phyloP scores from a whole-genome alignment of 2,329 filamentous ascomycete species.

The Alternaria solani region DNA sequence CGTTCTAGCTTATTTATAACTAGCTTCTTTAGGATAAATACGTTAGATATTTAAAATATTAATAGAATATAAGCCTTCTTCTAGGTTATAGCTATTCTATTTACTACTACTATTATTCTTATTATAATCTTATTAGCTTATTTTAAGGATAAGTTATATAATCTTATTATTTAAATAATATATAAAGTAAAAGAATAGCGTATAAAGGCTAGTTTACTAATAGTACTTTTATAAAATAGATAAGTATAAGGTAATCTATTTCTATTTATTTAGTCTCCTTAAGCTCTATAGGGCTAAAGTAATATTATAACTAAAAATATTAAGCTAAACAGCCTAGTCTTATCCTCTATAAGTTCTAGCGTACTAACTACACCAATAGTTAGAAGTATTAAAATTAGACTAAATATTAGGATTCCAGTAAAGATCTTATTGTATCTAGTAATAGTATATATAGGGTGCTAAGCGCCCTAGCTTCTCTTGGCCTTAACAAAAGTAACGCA shows the following conservation, averaged over 20 bases:
- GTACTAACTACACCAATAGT: too few relatives aligned
- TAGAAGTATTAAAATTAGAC: too few relatives aligned
- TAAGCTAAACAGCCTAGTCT: too few relatives aligned
- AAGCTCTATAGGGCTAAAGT: background rate
- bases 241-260: background rate
- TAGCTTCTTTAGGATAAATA: slow-evolving; percentile 31
- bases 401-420: too few relatives aligned
- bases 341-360: too few relatives aligned
- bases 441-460: too few relatives aligned
- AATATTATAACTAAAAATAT: too few relatives aligned
- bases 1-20: slow-evolving; percentile 19
- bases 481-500: too few relatives aligned
- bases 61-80: slow-evolving; percentile 19
- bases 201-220: background rate
- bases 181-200: background rate
- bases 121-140: slow-evolving; percentile 13
- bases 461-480: too few relatives aligned
- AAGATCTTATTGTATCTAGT: too few relatives aligned
- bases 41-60: slow-evolving; percentile 22
- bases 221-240: background rate
- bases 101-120: slow-evolving; percentile 9
- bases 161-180: background rate
- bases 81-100: slow-evolving; percentile 24
- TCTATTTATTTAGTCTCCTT: background rate
- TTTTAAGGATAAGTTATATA: slow-evolving; percentile 7